Evolutionary conservation across 306 rosid genomes (phyloP).

Genomic region (Chamaecrista fasciculata): DNA sequence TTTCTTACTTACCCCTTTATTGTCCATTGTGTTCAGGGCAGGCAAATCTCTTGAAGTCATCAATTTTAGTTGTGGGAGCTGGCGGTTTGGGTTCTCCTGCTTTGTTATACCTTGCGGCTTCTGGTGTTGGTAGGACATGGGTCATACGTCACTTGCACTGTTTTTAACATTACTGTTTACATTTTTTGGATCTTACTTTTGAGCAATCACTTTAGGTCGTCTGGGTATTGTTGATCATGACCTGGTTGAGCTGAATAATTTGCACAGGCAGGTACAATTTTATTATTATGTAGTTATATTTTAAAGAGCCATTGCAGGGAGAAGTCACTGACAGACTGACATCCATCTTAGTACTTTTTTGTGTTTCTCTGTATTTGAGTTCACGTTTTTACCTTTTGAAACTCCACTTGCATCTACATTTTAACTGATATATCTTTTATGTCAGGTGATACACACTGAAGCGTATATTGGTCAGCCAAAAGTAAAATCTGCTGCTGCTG

Average conservation of each 20-base stretch:
- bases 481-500: slow-evolving; percentile 83
- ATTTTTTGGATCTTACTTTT: slow-evolving; percentile 28
- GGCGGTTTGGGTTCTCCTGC: slow-evolving; percentile 98
- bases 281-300: neutral
- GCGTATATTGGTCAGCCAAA: slow-evolving; percentile 84
- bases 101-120: slow-evolving; percentile 79
- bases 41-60: slow-evolving; percentile 68
- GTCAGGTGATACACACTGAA: slow-evolving; percentile 87
- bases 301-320: neutral
- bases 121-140: slow-evolving; percentile 70
- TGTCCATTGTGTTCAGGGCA: slow-evolving; percentile 50
- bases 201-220: slow-evolving; percentile 46
- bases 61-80: slow-evolving; percentile 88
- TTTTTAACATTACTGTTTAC: neutral
- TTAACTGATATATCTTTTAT: neutral
- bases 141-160: neutral
- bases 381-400: neutral
- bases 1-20: neutral
- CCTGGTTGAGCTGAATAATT: slow-evolving; percentile 87
- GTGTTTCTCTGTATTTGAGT: neutral
- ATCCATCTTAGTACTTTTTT: neutral
- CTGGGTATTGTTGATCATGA: slow-evolving; percentile 91
- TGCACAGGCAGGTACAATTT: slow-evolving; percentile 89
- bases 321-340: neutral
- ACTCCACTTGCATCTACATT: neutral